Base-by-base conservation (phyloP, 208 protist genomes). In the Leptomonas pyrrhocoris region DNA sequence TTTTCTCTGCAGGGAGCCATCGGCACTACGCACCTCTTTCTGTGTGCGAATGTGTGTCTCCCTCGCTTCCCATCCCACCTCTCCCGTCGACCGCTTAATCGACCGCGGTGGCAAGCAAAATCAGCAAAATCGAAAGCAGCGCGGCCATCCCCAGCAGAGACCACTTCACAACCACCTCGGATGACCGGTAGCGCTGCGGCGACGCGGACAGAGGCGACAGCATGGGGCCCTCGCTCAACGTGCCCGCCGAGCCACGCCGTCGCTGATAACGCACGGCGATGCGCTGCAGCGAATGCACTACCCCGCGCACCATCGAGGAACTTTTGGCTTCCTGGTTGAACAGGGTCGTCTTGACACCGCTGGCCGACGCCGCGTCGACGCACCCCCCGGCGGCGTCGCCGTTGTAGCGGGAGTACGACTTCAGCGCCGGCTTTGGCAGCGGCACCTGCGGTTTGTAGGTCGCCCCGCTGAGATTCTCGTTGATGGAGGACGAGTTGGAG, bases 351-450 rank as follows among this genome's bases (percentile, higher is more conserved):
- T 4, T 19, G n/a, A n/a, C n/a, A n/a, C n/a, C 28, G 8, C 38
- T 34, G 11, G 15, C 27, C 19, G 36, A 27, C 34, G 31, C 45
- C 13, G 28, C 3, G 19, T 56, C 56, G 54, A 21, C 11, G 34
- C 56, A 46, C 46, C 45, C 38, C 30, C 42, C 58, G 2, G 43
- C 28, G 4, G 1, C 19, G 34, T 50, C 50, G 42, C 49, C 42
- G 25, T 59, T 63, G 59, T 78, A 71, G 45, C 65, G 64, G 23
- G 73, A 72, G 30, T 72, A 46, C 31, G 48, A 31, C 50, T 62
- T 72, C 21, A 78, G 58, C 30, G 63, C 73, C 18, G 73, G 58
- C 64, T 72, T 77, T 11, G 63, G 71, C 28, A 77, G 71, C 21
- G 71, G 71, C 34, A 70, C 43, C 45, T 62, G 25, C 2, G 71